Evolutionary conservation across 306 rosid genomes (phyloP).

Genomic region (Senna tora): DNA sequence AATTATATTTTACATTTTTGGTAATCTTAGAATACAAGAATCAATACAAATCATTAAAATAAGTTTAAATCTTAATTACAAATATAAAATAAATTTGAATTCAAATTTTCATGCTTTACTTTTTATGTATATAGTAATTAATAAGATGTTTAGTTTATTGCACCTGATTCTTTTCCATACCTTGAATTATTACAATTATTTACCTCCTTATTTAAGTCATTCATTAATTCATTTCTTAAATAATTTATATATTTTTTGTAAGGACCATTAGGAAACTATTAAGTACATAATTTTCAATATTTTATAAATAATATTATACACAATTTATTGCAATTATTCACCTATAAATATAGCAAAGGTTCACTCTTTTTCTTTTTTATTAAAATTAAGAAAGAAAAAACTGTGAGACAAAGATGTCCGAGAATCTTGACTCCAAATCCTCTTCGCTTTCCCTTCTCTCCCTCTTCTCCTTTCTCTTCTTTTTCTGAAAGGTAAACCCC

Average conservation of each 20-base stretch:
- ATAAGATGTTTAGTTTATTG: not conserved
- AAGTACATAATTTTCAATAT: not conserved
- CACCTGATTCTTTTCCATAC: not conserved
- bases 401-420: constrained; percentile 35
- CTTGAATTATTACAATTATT: not conserved
- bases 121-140: not conserved
- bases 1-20: not conserved
- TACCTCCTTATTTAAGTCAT: no score
- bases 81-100: not conserved
- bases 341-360: constrained; percentile 16
- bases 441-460: constrained; percentile 29
- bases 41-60: not conserved
- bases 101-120: not conserved
- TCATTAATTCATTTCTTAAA: not conserved
- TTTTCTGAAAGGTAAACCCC: constrained; percentile 48
- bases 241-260: not conserved
- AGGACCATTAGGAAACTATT: not conserved
- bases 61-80: not conserved
- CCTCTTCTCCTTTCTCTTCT: constrained; percentile 24
- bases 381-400: constrained; percentile 7
- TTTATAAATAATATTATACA: not conserved
- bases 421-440: constrained; percentile 37
- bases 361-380: constrained; percentile 5
- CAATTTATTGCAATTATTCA: constrained; percentile 23
- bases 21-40: not conserved